phyloP scores from a whole-genome alignment of 2,329 filamentous ascomycete species.

The Lachnellula suecica region DNA sequence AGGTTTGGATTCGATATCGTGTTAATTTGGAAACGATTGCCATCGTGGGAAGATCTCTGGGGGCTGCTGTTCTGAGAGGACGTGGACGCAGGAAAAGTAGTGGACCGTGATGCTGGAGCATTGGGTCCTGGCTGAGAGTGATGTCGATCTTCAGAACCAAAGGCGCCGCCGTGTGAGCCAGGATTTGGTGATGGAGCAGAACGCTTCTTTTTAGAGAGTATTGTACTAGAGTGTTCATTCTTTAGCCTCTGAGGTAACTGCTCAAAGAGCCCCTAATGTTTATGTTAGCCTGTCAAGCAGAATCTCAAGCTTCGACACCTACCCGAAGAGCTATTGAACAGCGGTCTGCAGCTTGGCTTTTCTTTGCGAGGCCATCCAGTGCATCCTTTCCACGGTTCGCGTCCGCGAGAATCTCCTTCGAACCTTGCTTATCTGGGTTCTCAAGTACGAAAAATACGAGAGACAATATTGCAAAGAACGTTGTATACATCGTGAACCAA shows the following conservation, averaged over 20 bases:
- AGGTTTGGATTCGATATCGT: constrained; percentile 28
- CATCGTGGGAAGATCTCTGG: constrained; percentile 30
- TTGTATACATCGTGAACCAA: constrained; percentile 85
- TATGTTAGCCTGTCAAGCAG: constrained; percentile 21
- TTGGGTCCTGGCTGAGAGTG: constrained; percentile 6
- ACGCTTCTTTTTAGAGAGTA: constrained; percentile 52
- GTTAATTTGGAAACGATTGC: constrained; percentile 21
- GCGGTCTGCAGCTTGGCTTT: constrained; percentile 85
- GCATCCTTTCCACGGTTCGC: constrained; percentile 83
- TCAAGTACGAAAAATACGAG: constrained; percentile 79
- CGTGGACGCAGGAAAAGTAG: constrained; percentile 30
- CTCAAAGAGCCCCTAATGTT: constrained; percentile 71
- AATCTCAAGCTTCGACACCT: constrained; percentile 35
- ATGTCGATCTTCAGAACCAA: constrained; percentile 24
- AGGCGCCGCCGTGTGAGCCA: constrained; percentile 32
- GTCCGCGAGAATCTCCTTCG: constrained; percentile 80
- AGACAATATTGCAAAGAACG: constrained; percentile 78
- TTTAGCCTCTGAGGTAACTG: constrained; percentile 74
- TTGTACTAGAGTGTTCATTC: constrained; percentile 41
- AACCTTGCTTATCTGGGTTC: constrained; percentile 72
- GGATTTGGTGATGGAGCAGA: constrained; percentile 47
- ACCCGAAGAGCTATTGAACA: constrained; percentile 78
- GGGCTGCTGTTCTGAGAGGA: constrained; percentile 22
- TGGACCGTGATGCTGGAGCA: constrained; percentile 19
- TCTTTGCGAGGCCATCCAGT: constrained; percentile 73